These are phyloP conservation scores for Stephania yunnanensis DNA, from an alignment of 164 flowering plant genomes.

Conservation along the genomic window DNA sequence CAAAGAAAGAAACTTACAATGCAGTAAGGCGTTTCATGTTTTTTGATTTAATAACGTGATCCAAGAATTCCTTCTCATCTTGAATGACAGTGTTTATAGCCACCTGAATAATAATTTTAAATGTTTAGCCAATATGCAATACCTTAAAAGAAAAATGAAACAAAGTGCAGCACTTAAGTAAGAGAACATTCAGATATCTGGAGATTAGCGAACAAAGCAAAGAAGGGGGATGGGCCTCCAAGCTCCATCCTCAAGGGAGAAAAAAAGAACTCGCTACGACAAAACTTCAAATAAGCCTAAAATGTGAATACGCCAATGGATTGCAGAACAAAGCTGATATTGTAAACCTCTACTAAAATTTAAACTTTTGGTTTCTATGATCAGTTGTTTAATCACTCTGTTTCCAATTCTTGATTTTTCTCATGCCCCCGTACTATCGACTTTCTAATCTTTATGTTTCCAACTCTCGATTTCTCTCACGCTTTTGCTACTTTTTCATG, in stretches of 20 bases:
- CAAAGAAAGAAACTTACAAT: slow-evolving; percentile 44
- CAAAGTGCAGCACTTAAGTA: background rate
- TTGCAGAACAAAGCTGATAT: background rate
- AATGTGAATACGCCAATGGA: too few species aligned
- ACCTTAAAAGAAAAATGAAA: background rate
- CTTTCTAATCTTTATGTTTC: too few species aligned
- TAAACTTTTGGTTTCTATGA: too few species aligned
- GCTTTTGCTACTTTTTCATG: too few species aligned
- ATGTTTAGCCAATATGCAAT: background rate
- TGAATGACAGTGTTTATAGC: slow-evolving; percentile 92
- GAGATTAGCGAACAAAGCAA: background rate
- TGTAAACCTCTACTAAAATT: background rate
- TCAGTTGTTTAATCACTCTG: too few species aligned
- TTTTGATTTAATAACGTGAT: slow-evolving; percentile 87
- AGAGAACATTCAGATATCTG: background rate
- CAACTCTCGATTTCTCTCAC: too few species aligned
- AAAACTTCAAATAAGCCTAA: too few species aligned
- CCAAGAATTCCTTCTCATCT: slow-evolving; percentile 82
- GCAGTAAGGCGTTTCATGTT: slow-evolving; percentile 98
- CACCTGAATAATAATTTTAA: slow-evolving; percentile 47
- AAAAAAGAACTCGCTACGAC: too few species aligned
- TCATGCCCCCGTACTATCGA: too few species aligned
- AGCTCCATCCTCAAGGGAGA: background rate
- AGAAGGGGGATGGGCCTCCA: background rate
- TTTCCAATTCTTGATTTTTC: too few species aligned